These are phyloP conservation scores for Physcomitrium patens DNA, from an alignment of 225 moss, liverwort and hornwort genomes.

Conservation along the genomic window DNA sequence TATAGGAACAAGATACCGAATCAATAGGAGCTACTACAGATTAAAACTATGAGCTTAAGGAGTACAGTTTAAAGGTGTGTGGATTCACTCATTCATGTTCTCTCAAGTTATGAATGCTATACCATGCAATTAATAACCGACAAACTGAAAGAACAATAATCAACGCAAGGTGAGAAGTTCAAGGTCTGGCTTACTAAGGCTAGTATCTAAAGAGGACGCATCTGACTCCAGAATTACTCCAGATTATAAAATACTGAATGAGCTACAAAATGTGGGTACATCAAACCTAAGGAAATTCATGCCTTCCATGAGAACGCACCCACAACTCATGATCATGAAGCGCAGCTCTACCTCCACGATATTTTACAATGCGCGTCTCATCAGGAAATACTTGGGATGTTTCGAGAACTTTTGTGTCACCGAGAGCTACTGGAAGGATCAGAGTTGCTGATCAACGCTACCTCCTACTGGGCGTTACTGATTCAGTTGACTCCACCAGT, in stretches of 20 bases:
- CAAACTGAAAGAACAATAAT: constrained; percentile 1
- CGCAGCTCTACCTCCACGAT: constrained; percentile 27
- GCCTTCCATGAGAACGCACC: constrained; percentile 19
- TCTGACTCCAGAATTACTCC: constrained; percentile 23
- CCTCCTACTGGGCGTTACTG: constrained; percentile 36
- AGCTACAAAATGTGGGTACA: constrained; percentile 41
- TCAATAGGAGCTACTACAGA: neutral
- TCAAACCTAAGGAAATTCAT: constrained; percentile 24
- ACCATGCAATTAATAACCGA: constrained; percentile 1
- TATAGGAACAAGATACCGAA: constrained; percentile 24
- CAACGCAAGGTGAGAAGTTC: constrained; percentile 3
- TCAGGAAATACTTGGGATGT: constrained; percentile 1
- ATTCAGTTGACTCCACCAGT: constrained; percentile 49
- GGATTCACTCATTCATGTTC: constrained; percentile 13
- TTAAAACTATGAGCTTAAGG: neutral
- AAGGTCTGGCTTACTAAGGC: constrained; percentile 17
- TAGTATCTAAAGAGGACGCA: constrained; percentile 5
- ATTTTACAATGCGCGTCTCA: constrained; percentile 19
- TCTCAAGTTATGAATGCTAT: constrained; percentile 18
- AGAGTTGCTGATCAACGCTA: constrained; percentile 31
- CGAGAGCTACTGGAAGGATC: constrained; percentile 11
- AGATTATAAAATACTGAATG: constrained; percentile 17
- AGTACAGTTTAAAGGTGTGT: constrained; percentile 5
- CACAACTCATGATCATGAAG: constrained; percentile 26
- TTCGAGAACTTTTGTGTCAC: neutral